Conservation (phyloP, 2,329 filamentous ascomycete species). For the Trichoderma lentiforme region DNA sequence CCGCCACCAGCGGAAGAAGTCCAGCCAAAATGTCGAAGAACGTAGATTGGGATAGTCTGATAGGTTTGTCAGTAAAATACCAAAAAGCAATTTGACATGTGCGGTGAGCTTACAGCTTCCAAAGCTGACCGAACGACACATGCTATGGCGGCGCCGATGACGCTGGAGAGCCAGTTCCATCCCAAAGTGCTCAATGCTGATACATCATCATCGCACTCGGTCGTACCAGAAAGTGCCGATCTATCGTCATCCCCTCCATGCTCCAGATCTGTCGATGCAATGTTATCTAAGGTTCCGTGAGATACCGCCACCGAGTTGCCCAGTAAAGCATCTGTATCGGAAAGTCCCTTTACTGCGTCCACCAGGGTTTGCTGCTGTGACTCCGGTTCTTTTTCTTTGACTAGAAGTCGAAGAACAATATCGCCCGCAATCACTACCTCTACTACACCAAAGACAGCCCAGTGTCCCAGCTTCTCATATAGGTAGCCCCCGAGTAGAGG, state of each 20-base stretch:
- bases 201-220: neutral
- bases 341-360: neutral
- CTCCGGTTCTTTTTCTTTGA: neutral
- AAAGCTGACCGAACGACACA: slow-evolving; percentile 9
- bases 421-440: neutral
- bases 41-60: slow-evolving; percentile 12
- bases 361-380: neutral
- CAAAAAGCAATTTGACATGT: neutral
- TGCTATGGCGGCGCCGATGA: slow-evolving; percentile 2
- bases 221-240: neutral
- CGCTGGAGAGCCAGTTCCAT: slow-evolving; percentile 17
- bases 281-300: neutral
- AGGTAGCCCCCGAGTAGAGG: slow-evolving; percentile 12
- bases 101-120: slow-evolving; percentile 5
- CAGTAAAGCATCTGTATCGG: neutral
- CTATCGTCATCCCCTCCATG: neutral
- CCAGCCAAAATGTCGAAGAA: slow-evolving; percentile 17
- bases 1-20: slow-evolving; percentile 1
- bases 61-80: neutral
- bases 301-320: neutral
- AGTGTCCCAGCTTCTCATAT: slow-evolving; percentile 14
- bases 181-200: neutral
- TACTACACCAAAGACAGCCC: slow-evolving; percentile 13
- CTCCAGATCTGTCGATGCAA: neutral
- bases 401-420: slow-evolving; percentile 6